Base-by-base conservation (phyloP, 106 monocot genomes). In the Cymbidium sinense region DNA sequence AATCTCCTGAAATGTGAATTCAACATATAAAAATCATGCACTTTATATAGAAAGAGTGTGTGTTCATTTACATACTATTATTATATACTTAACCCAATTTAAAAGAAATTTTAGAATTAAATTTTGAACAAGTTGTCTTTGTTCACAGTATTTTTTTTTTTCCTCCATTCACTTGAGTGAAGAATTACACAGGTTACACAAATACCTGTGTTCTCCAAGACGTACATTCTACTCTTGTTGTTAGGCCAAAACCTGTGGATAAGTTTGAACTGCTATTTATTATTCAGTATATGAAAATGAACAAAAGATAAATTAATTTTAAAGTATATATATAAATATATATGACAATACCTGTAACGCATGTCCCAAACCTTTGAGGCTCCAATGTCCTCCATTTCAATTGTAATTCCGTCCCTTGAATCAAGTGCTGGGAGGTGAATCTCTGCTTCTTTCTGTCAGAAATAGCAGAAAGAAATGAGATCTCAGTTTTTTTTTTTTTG, bases 191-290 rank as follows among this genome's bases (percentile, higher is more conserved):
- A 12, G 4, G 13, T 67, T 67, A 17, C 13, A 28, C 31, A 15
- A 28, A 71, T 67, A 94, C 96, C 96, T 6, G 96, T 96, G 79
- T 96, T 96, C 70, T 96, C 96, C 73, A 96, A 64, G 7, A 96
- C 86, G 82, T 96, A 96, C 96, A 96, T 96, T 70, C 96, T 85
- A 84, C 96, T 96, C 81, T 96, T 96, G 91, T 96, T 96, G 86
- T 96, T 96, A 7, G 96, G 96, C 96, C 96, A 96, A 55, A 87
- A 96, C 80, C 96, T 96, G 78, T 15, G 36, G 20, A 67, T 33
- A 30, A 33, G 10, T 30, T 39, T 28, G 12, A 33, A 13, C 67
- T 58, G 58, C 58, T n/a, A n/a, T 58, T 23, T 58, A 58, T 23
- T n/a, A 23, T 47, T 47, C 58, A 58, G 23, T 58, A 4, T n/a